Base-by-base conservation (phyloP, 768 basidiomycete genomes). In the Boletellus sp. region DNA sequence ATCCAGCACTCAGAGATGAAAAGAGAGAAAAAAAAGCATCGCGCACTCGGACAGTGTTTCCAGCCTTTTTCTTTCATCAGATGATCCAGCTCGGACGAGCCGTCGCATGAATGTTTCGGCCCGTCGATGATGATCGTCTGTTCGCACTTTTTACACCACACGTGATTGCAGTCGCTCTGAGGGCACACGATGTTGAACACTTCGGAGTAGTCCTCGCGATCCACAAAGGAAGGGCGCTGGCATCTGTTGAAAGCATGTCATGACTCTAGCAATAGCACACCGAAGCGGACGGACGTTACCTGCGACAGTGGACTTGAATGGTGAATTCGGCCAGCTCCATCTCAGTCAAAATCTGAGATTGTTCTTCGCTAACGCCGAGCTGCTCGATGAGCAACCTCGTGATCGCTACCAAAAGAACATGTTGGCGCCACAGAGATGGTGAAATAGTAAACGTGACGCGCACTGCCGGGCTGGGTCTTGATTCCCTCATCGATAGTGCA, bases 61-160 rank as follows among this genome's bases (percentile, higher is more conserved):
- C 84, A 85, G 6, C 83, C 83, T n/a, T 72, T 65, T 56, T 69
- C 53, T 33, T 67, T 60, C 78, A 83, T 80, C 38, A 82, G 51
- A 44, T 74, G 65, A 4, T 75, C 72, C 8, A 84, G 70, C 56
- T 84, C 83, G 2, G 70, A 70, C 12, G 77, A 70, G 4, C 79
- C 81, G 49, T 83, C 82, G 60, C 84, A 85, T 0, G 78, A 78
- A 60, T 83, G 80, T 47, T 68, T 65, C 12, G 70, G 72, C 6
- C 70, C 74, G 16, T 61, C 66, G 11, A 65, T 19, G 6, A 53
- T 47, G 43, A 72, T 52, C 53, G 64, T 36, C 48, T 79, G 76
- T 24, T 74, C 75, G 64, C 84, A 85, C 26, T 64, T 63, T 65
- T 79, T 85, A 64, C 84, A 85, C 84, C 83, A 85, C 7, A 71